Evolutionary conservation across 257 asterid species (phyloP).

Genomic region (Jacaranda mimosifolia): DNA sequence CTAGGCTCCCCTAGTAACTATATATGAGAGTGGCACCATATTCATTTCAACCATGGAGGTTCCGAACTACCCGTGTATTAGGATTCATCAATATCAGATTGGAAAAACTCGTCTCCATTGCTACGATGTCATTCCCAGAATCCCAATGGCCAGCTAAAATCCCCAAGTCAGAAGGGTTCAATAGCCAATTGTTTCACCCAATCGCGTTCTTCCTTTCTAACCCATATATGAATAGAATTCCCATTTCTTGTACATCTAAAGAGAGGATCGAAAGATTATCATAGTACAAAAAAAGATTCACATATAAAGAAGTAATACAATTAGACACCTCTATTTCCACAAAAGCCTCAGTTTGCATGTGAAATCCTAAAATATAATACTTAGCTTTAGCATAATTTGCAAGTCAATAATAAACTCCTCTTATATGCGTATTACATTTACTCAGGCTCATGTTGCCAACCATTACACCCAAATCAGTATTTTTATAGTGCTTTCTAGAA

Average conservation of each 20-base stretch:
- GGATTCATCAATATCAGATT: not conserved
- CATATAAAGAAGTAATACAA: not conserved
- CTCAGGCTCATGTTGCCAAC: not conserved
- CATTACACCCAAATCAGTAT: not conserved
- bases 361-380: not conserved
- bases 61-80: not conserved
- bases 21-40: not conserved
- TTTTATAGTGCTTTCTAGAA: not conserved
- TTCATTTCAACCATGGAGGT: not conserved
- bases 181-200: not conserved
- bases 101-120: not conserved
- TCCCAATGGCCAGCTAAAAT: slow-evolving; percentile 1
- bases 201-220: not conserved
- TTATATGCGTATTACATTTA: not conserved
- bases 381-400: not conserved
- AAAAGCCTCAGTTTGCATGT: not conserved
- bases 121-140: not conserved
- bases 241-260: not conserved
- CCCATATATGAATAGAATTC: not conserved
- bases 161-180: not conserved
- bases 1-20: not conserved
- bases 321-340: not conserved
- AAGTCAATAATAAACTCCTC: not conserved
- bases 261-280: not conserved
- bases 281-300: not conserved